Percentiles rank a stretch among this genome's conserved stretches.
These are phyloP conservation scores for Gossypium herbaceum DNA, from an alignment of 345 rosid species.

Conservation along the genomic window DNA sequence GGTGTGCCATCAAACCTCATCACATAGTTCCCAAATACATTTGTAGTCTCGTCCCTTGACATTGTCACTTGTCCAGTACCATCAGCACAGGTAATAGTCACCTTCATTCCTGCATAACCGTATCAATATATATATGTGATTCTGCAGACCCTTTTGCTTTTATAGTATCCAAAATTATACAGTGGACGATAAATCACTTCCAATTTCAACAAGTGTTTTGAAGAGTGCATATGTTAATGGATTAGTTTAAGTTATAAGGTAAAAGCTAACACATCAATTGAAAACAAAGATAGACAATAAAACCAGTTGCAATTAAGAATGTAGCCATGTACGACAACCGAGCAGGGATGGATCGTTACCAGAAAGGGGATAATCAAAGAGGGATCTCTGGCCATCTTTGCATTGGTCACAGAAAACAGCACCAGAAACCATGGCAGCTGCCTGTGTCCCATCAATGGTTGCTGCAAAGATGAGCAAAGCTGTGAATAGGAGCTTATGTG, in stretches of 20 bases:
- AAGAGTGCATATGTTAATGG: too few relatives aligned
- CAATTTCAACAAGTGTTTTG: too few relatives aligned
- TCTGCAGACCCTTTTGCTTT: not conserved
- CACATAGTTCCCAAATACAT: conserved; percentile 60
- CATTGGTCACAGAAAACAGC: conserved; percentile 87
- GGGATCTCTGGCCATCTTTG: conserved; percentile 71
- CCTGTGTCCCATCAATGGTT: conserved; percentile 41
- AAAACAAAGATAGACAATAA: not conserved
- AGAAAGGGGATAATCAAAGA: conserved; percentile 69
- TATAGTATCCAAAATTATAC: not conserved
- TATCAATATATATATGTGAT: not conserved
- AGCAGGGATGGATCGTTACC: conserved; percentile 31
- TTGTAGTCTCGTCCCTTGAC: conserved; percentile 71
- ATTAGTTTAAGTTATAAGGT: not conserved
- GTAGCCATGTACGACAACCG: not conserved
- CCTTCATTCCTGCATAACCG: conserved; percentile 52
- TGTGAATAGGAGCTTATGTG: conserved; percentile 31
- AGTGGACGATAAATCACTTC: not conserved
- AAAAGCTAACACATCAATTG: not conserved
- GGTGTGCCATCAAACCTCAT: conserved; percentile 75
- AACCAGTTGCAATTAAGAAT: not conserved
- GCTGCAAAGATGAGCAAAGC: conserved; percentile 45
- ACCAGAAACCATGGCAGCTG: conserved; percentile 63
- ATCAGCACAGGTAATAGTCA: conserved; percentile 53
- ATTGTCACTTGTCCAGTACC: conserved; percentile 49